Evolutionary conservation across 202 grass and related monocot species (phyloP).

Genomic region (Musa balbisiana): DNA sequence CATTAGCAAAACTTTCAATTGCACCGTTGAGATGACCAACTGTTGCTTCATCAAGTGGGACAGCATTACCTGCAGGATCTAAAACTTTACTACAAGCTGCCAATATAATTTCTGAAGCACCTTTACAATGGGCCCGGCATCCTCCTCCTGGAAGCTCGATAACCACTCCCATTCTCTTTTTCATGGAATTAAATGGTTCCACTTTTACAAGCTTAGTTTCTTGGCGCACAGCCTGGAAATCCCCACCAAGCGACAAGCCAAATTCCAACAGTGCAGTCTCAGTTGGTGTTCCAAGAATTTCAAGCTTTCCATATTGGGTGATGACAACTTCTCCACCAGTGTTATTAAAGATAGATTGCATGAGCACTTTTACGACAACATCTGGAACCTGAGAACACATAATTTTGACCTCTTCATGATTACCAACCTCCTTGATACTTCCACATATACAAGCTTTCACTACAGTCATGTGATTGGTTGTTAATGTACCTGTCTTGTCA

Average conservation of each 20-base stretch:
- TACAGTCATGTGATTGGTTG: slow-evolving; percentile 97
- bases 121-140: slow-evolving; percentile 71
- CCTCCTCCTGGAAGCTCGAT: slow-evolving; percentile 64
- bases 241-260: slow-evolving; percentile 73
- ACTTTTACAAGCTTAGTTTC: slow-evolving; percentile 78
- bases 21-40: slow-evolving; percentile 47
- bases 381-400: slow-evolving; percentile 68
- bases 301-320: slow-evolving; percentile 50
- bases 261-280: slow-evolving; percentile 88
- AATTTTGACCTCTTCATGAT: slow-evolving; percentile 36
- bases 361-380: slow-evolving; percentile 46
- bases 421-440: slow-evolving; percentile 55
- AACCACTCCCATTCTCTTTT: slow-evolving; percentile 92
- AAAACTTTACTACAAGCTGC: slow-evolving; percentile 68
- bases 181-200: slow-evolving; percentile 92
- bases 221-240: slow-evolving; percentile 62
- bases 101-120: slow-evolving; percentile 91
- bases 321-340: slow-evolving; percentile 91
- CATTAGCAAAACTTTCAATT: slow-evolving; percentile 72
- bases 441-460: slow-evolving; percentile 82
- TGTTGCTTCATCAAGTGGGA: slow-evolving; percentile 53
- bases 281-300: slow-evolving; percentile 85
- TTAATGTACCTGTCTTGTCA: slow-evolving; percentile 91
- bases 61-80: slow-evolving; percentile 49
- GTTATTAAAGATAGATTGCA: slow-evolving; percentile 93